Evolutionary conservation across 495 filamentous ascomycete genomes (phyloP).

Genomic region (Clavariopsis aquatica): DNA sequence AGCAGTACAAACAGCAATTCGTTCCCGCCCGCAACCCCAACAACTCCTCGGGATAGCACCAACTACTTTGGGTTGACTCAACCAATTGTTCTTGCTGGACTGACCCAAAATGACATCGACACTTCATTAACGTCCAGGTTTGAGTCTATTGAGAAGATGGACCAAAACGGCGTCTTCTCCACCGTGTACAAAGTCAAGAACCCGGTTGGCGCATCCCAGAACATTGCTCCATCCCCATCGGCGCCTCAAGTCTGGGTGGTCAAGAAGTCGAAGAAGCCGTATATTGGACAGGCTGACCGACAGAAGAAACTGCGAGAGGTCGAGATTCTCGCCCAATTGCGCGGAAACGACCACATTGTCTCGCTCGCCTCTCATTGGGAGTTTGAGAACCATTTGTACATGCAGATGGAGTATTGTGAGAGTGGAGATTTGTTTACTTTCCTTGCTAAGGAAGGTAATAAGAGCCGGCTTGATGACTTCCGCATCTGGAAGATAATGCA

Average conservation of each 20-base stretch:
- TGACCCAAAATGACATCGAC: constrained; percentile 67
- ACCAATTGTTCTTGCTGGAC: constrained; percentile 48
- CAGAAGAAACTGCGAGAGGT: constrained; percentile 80
- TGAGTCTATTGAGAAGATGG: constrained; percentile 69
- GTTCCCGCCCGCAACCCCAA: constrained; percentile 77
- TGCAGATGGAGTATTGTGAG: constrained; percentile 95
- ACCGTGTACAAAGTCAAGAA: constrained; percentile 79
- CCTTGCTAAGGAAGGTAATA: constrained; percentile 71
- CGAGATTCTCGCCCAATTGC: constrained; percentile 67
- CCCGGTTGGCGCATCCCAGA: constrained; percentile 33
- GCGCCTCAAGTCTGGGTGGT: constrained; percentile 74
- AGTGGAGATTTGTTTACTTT: constrained; percentile 87
- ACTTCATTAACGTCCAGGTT: constrained; percentile 69
- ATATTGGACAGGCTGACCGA: constrained; percentile 71
- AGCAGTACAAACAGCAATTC: constrained; percentile 47
- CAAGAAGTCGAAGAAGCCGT: constrained; percentile 85
- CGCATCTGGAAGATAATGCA: constrained; percentile 96
- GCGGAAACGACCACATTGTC: constrained; percentile 77
- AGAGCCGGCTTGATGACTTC: constrained; percentile 91
- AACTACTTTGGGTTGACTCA: constrained; percentile 51
- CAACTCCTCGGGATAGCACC: constrained; percentile 64
- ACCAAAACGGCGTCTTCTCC: constrained; percentile 90
- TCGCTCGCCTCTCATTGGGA: constrained; percentile 85
- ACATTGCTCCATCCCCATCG: constrained; percentile 35
- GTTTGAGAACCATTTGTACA: constrained; percentile 76